Evolutionary conservation across 164 flowering plant genomes (phyloP).

Genomic region (Vitis rotundifolia): DNA sequence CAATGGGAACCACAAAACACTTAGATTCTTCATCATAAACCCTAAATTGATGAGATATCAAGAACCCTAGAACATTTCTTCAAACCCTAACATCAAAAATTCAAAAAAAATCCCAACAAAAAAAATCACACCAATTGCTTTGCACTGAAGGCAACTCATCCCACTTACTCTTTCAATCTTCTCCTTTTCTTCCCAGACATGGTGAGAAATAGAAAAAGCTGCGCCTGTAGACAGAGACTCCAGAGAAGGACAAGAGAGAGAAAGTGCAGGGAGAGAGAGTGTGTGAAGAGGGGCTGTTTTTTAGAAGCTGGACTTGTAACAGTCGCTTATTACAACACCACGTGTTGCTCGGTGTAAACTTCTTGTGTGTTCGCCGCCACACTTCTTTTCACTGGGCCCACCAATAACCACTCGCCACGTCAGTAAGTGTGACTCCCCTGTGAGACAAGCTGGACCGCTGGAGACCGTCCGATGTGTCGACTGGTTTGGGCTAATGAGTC

Average conservation of each 20-base stretch:
- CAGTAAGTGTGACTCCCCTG: no score
- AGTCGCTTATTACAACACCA: no score
- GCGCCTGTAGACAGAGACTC: no score
- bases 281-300: not conserved
- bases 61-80: constrained; percentile 1
- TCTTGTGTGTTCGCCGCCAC: no score
- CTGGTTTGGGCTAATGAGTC: no score
- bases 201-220: no score
- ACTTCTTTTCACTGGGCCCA: no score
- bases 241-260: not conserved
- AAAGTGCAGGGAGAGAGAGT: not conserved
- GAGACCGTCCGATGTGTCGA: no score
- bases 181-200: constrained; percentile 41
- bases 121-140: not conserved
- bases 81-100: constrained; percentile 4
- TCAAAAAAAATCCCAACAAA: not conserved
- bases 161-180: constrained; percentile 42
- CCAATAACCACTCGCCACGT: no score
- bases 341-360: no score
- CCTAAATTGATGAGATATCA: not conserved
- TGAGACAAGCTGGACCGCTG: no score
- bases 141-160: not conserved
- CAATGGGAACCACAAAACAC: not conserved
- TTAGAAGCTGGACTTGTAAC: no score
- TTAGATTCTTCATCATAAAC: not conserved